Base-by-base conservation (phyloP, 83 land plant genomes). In the Picea mariana region DNA sequence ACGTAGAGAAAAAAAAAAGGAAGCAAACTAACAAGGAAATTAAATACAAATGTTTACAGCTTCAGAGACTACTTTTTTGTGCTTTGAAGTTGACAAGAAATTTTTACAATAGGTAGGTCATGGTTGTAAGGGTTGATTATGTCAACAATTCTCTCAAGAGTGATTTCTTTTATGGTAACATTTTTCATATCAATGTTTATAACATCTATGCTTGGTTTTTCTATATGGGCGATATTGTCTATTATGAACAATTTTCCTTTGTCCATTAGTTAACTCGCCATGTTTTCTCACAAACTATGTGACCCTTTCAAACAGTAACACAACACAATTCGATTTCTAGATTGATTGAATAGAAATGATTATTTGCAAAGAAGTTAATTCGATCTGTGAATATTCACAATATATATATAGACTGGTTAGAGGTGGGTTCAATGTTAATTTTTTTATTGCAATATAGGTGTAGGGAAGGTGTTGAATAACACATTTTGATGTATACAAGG, bases 81-180 rank as follows among this genome's bases (percentile, higher is more conserved):
- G 81, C 96, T 87, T 62, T 82, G 78, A 80, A 97, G 86, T 20
- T 80, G 66, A 81, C 92, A 95, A 8, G 92, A 80, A 88, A 97
- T 86, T 85, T 95, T 93, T 78, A 92, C 82, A 58, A 97, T 92
- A 81, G 99, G 99, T 23, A 97, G 78, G 26, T 89, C 82, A 80
- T 91, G 91, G 27, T 75, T 49, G 81, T 93, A 97, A 21, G 98
- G 98, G 77, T 95, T 97, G 82, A 69, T 76, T 49, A 97, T 85
- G 34, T 84, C 16, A 38, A 97, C 83, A 8, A 80, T 77, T 66
- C 91, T 86, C 72, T 81, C 59, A 49, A 92, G 81, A 24, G 87
- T 81, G n/a, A 94, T 86, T 11, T 81, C 52, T 7, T 88, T 83
- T 7, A 87, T 81, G 75, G 67, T 82, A 8, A 91, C 87, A 52